Percentiles rank a stretch among this genome's conserved stretches.
phyloP scores from a whole-genome alignment of 768 basidiomycete species.

The Macrolepiota fuliginosa region DNA sequence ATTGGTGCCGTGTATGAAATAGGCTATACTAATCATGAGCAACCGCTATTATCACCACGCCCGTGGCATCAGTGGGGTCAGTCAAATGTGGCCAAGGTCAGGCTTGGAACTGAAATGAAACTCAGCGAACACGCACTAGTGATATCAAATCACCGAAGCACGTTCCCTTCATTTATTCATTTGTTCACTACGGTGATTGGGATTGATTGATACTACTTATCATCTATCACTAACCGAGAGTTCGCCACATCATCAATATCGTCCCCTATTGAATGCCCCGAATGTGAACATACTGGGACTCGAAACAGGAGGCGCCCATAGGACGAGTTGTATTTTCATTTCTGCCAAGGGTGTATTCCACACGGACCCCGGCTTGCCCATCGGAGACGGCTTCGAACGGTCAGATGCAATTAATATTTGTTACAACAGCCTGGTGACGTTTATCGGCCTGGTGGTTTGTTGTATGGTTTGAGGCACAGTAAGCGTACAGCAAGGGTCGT shows the following conservation, averaged over 20 bases:
- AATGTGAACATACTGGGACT: neutral
- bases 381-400: neutral
- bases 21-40: neutral
- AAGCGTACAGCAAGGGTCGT: conserved; percentile 6
- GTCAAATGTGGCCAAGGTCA: neutral
- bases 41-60: neutral
- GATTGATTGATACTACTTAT: conserved; percentile 5
- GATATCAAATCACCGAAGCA: conserved; percentile 12
- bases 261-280: neutral
- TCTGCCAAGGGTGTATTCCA: neutral
- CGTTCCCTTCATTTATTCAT: conserved; percentile 9
- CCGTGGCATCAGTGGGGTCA: neutral
- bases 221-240: neutral
- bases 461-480: neutral
- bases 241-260: conserved; percentile 2
- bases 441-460: neutral
- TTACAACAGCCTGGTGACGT: neutral
- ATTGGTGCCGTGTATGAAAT: neutral
- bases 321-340: neutral
- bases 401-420: neutral
- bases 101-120: neutral
- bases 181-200: neutral
- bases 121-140: conserved; percentile 10
- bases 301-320: neutral
- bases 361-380: neutral